Percentiles rank a stretch among this genome's conserved stretches.
These are phyloP conservation scores for Boeremia lycopersici DNA, from an alignment of 2,329 filamentous ascomycete genomes.

Conservation along the genomic window DNA sequence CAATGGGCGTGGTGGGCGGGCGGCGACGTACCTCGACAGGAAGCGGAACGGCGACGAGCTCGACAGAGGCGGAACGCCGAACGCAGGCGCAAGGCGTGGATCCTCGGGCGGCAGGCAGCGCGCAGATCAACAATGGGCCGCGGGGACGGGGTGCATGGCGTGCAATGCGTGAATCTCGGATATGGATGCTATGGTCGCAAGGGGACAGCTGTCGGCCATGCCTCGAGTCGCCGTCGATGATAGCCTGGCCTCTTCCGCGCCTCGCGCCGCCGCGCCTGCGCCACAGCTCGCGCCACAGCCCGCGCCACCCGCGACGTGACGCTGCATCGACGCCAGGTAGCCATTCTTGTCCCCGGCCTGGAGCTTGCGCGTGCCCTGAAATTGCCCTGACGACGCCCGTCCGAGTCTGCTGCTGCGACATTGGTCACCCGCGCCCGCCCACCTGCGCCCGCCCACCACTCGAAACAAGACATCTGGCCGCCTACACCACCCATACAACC, in stretches of 20 bases:
- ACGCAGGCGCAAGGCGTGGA: constrained; percentile 12
- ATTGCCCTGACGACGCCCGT: not conserved
- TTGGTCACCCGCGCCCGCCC: not conserved
- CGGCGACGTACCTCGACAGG: constrained; percentile 42
- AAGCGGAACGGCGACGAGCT: constrained; percentile 36
- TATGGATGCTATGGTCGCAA: constrained; percentile 1
- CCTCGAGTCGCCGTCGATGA: constrained; percentile 1
- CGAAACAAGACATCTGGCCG: constrained; percentile 11
- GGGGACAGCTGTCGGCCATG: constrained; percentile 38
- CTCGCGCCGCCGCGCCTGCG: constrained; percentile 2
- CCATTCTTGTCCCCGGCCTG: not conserved
- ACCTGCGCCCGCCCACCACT: not conserved
- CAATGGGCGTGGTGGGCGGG: not conserved
- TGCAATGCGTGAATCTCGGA: constrained; percentile 15
- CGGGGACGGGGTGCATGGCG: constrained; percentile 29
- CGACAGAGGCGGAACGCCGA: constrained; percentile 36
- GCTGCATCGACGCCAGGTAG: constrained; percentile 10
- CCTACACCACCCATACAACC: not conserved
- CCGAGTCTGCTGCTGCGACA: not conserved
- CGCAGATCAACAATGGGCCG: constrained; percentile 30
- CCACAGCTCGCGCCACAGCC: constrained; percentile 8
- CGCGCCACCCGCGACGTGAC: constrained; percentile 3
- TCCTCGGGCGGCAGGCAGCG: constrained; percentile 16
- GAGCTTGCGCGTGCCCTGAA: not conserved
- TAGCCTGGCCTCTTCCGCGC: constrained; percentile 17